A percentile compares a stretch with the other conserved stretches of the same genome.
phyloP scores from a whole-genome alignment of 2,329 filamentous ascomycete genomes.

The Podosphaera fusca region DNA sequence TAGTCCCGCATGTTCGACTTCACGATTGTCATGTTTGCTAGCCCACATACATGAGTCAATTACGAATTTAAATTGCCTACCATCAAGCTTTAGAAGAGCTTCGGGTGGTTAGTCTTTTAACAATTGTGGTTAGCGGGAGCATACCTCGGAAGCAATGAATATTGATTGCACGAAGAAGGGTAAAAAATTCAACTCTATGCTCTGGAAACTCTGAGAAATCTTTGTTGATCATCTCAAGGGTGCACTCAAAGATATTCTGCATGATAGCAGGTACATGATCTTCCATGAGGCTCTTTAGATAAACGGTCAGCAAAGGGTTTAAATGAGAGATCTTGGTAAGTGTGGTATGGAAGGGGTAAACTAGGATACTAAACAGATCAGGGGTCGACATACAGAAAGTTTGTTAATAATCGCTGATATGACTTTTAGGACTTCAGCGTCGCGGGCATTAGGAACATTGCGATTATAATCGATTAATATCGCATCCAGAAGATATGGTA shows the following conservation, averaged over 20 bases:
- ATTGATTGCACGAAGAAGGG: conserved; percentile 85
- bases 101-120: conserved; percentile 4
- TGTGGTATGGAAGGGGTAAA: no score
- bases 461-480: conserved; percentile 91
- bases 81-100: conserved; percentile 79
- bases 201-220: conserved; percentile 98
- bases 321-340: no score
- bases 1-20: conserved; percentile 85
- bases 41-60: conserved; percentile 99
- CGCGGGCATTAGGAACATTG: conserved; percentile 84
- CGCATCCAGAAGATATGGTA: conserved; percentile 84
- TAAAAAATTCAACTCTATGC: conserved; percentile 98
- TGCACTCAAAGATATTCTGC: conserved; percentile 97
- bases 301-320: no score
- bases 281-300: conserved; percentile 47
- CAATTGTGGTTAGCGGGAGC: conserved; percentile 4
- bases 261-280: conserved; percentile 94
- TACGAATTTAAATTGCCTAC: conserved; percentile 94
- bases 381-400: conserved; percentile 59
- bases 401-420: conserved; percentile 97
- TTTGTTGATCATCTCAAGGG: conserved; percentile 99
- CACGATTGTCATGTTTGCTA: conserved; percentile 98
- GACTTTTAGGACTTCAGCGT: conserved; percentile 88
- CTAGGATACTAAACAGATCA: conserved; percentile 4
- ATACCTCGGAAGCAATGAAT: conserved; percentile 77